Conservation (phyloP, 2,329 filamentous ascomycete genomes). For the Aspergillus sp. region DNA sequence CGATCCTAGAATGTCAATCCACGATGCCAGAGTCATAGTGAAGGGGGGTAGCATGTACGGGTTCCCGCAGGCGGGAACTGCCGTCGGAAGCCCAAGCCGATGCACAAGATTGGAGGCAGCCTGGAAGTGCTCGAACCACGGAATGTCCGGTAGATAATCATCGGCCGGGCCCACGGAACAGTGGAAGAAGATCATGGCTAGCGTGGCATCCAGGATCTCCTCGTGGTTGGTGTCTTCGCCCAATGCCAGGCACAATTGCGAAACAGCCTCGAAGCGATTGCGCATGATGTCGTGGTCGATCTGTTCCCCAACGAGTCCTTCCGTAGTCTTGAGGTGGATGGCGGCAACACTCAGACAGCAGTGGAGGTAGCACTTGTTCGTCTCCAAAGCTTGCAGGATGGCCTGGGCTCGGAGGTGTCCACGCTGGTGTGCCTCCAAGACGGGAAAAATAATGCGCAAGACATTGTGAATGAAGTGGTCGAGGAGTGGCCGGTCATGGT, state of each 20-base stretch:
- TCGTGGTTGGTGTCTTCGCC: conserved; percentile 78
- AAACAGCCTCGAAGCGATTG: conserved; percentile 85
- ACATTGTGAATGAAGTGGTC: conserved; percentile 91
- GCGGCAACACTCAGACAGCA: conserved; percentile 93
- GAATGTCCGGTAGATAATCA: conserved; percentile 83
- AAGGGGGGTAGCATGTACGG: conserved; percentile 71
- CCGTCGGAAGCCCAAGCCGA: conserved; percentile 75
- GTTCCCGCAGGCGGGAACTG: conserved; percentile 63
- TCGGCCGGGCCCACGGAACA: conserved; percentile 85
- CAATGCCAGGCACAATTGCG: conserved; percentile 79
- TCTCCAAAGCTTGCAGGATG: conserved; percentile 82
- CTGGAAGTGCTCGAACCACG: conserved; percentile 97
- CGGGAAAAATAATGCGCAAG: conserved; percentile 84
- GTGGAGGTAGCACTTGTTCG: conserved; percentile 90
- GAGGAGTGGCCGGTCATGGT: conserved; percentile 80
- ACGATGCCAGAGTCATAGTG: conserved; percentile 86
- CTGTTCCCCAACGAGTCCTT: conserved; percentile 66
- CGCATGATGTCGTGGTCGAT: conserved; percentile 91
- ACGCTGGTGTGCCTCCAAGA: conserved; percentile 86
- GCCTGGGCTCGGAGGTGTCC: conserved; percentile 78
- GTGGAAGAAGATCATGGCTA: conserved; percentile 96
- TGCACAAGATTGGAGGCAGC: conserved; percentile 82
- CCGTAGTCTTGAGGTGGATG: conserved; percentile 83
- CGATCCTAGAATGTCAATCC: conserved; percentile 96
- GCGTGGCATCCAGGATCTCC: conserved; percentile 85